Conservation (phyloP, 768 basidiomycete genomes). For the Hygrocybe coccinea region DNA sequence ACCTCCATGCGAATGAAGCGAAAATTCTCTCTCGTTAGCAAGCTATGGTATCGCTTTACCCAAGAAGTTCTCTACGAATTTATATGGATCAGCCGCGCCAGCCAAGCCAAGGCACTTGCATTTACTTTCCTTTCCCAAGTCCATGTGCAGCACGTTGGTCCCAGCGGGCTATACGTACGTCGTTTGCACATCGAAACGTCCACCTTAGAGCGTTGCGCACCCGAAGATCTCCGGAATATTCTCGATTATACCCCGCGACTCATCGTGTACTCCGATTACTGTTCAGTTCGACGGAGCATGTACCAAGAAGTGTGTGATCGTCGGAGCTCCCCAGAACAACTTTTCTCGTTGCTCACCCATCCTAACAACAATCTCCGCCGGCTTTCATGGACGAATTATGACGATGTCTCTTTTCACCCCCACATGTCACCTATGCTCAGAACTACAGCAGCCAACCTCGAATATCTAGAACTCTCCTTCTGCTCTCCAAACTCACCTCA, state of each 20-base stretch:
- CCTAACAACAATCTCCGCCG: slow-evolving; percentile 50
- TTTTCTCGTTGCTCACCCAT: slow-evolving; percentile 55
- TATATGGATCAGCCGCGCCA: slow-evolving; percentile 60
- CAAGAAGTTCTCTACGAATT: slow-evolving; percentile 61
- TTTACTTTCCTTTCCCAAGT: slow-evolving; percentile 17
- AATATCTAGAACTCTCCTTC: slow-evolving; percentile 65
- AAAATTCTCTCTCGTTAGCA: slow-evolving; percentile 49
- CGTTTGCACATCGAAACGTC: slow-evolving; percentile 69
- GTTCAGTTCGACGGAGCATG: slow-evolving; percentile 54
- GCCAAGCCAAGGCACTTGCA: slow-evolving; percentile 45
- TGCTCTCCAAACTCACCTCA: slow-evolving; percentile 44
- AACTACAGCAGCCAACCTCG: slow-evolving; percentile 49
- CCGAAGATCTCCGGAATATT: slow-evolving; percentile 63
- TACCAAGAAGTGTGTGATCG: slow-evolving; percentile 42
- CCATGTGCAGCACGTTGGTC: slow-evolving; percentile 20
- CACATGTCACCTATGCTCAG: slow-evolving; percentile 51
- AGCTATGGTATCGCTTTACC: slow-evolving; percentile 49
- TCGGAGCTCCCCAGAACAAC: slow-evolving; percentile 48
- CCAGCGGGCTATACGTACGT: slow-evolving; percentile 49
- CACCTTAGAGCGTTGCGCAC: slow-evolving; percentile 57
- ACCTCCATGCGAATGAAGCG: slow-evolving; percentile 46
- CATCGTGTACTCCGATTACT: slow-evolving; percentile 58
- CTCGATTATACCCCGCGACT: slow-evolving; percentile 59
- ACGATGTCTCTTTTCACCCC: slow-evolving; percentile 51
- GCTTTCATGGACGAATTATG: slow-evolving; percentile 71